phyloP scores from a whole-genome alignment of 805 yeast genomes.

The Saccharomycopsis schoenii region DNA sequence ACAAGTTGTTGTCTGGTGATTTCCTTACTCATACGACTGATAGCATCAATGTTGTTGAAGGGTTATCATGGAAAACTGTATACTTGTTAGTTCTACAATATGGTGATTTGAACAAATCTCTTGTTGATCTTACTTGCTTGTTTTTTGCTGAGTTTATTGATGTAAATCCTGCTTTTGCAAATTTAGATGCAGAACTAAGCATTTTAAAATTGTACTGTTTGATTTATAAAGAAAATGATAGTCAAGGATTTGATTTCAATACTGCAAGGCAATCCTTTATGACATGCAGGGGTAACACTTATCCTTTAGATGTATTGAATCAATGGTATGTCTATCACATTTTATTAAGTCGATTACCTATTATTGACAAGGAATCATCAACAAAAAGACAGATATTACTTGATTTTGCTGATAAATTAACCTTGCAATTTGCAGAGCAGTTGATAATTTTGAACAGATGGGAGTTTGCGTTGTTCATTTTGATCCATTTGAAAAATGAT shows the following conservation, averaged over 20 bases:
- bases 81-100: slow-evolving; percentile 55
- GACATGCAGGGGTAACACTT: slow-evolving; percentile 7
- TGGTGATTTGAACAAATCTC: slow-evolving; percentile 36
- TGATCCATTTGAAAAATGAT: slow-evolving; percentile 47
- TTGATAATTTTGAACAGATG: slow-evolving; percentile 38
- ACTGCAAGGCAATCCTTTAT: slow-evolving; percentile 9
- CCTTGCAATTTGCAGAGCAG: slow-evolving; percentile 39
- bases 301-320: slow-evolving; percentile 28
- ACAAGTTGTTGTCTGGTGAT: slow-evolving; percentile 53
- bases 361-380: neutral
- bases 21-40: slow-evolving; percentile 24
- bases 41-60: slow-evolving; percentile 30
- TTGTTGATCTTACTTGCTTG: slow-evolving; percentile 26
- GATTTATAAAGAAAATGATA: slow-evolving; percentile 14
- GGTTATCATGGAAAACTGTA: slow-evolving; percentile 56
- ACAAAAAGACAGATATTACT: slow-evolving; percentile 1
- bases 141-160: slow-evolving; percentile 18
- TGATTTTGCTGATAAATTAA: slow-evolving; percentile 28
- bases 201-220: slow-evolving; percentile 25
- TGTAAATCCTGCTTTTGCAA: slow-evolving; percentile 13
- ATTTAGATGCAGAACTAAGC: slow-evolving; percentile 17
- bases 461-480: slow-evolving; percentile 54
- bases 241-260: slow-evolving; percentile 11
- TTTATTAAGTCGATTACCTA: slow-evolving; percentile 20
- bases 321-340: slow-evolving; percentile 46